These are phyloP conservation scores for Lactarius akahatsu DNA, from an alignment of 768 basidiomycete genomes.

Conservation along the genomic window DNA sequence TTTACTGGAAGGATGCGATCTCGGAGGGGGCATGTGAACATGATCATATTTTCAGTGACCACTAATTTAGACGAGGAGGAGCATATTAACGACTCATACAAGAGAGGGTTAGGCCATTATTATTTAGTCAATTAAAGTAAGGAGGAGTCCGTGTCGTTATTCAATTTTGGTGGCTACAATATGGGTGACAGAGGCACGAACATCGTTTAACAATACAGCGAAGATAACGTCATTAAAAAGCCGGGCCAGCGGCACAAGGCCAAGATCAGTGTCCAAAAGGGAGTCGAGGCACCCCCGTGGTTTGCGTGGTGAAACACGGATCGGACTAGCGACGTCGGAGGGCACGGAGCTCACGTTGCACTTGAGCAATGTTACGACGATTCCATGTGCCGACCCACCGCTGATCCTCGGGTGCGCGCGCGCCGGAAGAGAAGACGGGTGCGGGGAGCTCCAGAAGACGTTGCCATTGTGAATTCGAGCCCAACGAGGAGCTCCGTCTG, in stretches of 20 bases:
- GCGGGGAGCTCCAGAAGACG: constrained; percentile 5
- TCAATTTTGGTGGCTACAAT: neutral
- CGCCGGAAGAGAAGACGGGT: constrained; percentile 22
- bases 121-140: neutral
- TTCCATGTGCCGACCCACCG: constrained; percentile 30
- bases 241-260: neutral
- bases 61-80: neutral
- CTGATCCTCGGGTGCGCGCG: constrained; percentile 24
- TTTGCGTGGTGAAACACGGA: neutral
- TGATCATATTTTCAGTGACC: neutral
- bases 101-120: neutral
- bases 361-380: constrained; percentile 25
- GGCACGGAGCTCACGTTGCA: constrained; percentile 32
- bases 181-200: neutral
- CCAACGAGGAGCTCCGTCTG: constrained; percentile 24
- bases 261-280: neutral
- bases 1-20: neutral
- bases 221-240: neutral
- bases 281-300: neutral
- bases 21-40: neutral
- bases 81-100: neutral
- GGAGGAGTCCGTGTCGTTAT: neutral
- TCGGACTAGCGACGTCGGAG: constrained; percentile 38
- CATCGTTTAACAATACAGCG: neutral
- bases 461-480: constrained; percentile 3